phyloP scores from a whole-genome alignment of 2,329 filamentous ascomycete species.

The Hypoxylon sp. region DNA sequence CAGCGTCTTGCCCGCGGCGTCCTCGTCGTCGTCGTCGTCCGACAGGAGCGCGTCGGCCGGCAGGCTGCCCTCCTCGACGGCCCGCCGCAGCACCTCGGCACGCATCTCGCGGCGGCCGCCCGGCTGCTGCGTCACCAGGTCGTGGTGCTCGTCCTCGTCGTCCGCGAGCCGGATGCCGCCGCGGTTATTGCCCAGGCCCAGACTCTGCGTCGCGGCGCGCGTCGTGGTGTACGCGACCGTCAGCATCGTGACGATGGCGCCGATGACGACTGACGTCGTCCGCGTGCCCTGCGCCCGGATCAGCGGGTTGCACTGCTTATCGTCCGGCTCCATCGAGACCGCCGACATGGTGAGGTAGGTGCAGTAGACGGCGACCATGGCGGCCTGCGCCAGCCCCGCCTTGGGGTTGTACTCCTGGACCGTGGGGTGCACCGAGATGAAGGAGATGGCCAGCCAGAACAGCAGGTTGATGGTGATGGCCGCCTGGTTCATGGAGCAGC shows the following conservation, averaged over 20 bases:
- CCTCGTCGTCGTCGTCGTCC: slow-evolving; percentile 71
- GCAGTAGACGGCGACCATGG: slow-evolving; percentile 97
- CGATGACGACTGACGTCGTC: slow-evolving; percentile 88
- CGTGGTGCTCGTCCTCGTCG: slow-evolving; percentile 84
- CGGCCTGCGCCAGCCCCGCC: slow-evolving; percentile 94
- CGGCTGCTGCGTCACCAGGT: slow-evolving; percentile 86
- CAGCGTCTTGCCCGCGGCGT: slow-evolving; percentile 66
- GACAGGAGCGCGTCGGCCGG: slow-evolving; percentile 89
- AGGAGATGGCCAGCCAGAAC: slow-evolving; percentile 80
- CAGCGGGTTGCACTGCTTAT: slow-evolving; percentile 92
- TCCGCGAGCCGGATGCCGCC: slow-evolving; percentile 69
- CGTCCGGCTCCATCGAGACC: slow-evolving; percentile 96
- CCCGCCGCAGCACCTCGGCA: slow-evolving; percentile 86
- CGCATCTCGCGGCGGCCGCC: slow-evolving; percentile 90
- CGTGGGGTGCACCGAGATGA: slow-evolving; percentile 86
- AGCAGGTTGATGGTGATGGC: slow-evolving; percentile 94
- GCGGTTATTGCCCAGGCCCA: slow-evolving; percentile 71
- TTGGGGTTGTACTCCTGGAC: slow-evolving; percentile 93
- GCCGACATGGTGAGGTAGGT: slow-evolving; percentile 98
- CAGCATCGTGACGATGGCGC: slow-evolving; percentile 93
- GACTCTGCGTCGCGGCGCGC: slow-evolving; percentile 88
- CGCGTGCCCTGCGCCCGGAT: slow-evolving; percentile 85
- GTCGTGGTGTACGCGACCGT: slow-evolving; percentile 98
- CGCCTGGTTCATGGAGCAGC: slow-evolving; percentile 95
- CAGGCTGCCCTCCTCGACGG: slow-evolving; percentile 90